phyloP scores from a whole-genome alignment of 352 stramenopile genomes.

The Globisporangium polare region DNA sequence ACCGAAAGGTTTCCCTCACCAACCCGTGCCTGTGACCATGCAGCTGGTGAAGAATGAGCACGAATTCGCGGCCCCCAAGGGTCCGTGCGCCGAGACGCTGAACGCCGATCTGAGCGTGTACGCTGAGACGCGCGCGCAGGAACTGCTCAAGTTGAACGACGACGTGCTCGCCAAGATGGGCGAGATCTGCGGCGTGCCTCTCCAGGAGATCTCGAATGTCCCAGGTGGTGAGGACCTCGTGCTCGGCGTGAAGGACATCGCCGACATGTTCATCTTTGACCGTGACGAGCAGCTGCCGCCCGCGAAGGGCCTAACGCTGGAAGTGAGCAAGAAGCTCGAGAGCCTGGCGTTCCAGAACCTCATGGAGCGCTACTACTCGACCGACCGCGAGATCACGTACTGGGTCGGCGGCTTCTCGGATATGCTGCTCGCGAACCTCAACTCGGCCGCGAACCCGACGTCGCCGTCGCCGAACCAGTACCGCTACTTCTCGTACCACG shows the following conservation, averaged over 20 bases:
- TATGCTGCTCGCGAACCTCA: constrained; percentile 61
- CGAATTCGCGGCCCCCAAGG: constrained; percentile 79
- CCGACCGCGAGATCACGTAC: constrained; percentile 59
- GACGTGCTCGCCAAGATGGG: constrained; percentile 52
- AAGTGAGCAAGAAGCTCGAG: constrained; percentile 39
- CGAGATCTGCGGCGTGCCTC: constrained; percentile 51
- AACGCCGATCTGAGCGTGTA: constrained; percentile 55
- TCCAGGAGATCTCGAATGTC: constrained; percentile 54
- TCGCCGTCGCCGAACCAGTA: constrained; percentile 28
- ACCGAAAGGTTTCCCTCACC: constrained; percentile 52
- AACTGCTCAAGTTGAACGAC: constrained; percentile 55
- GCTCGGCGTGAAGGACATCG: constrained; percentile 70
- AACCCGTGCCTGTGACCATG: constrained; percentile 84
- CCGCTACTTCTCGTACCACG: constrained; percentile 71
- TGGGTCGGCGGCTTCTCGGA: constrained; percentile 63
- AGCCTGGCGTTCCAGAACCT: constrained; percentile 69
- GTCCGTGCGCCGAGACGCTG: constrained; percentile 53
- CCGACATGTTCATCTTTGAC: constrained; percentile 75
- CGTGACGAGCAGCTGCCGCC: constrained; percentile 45
- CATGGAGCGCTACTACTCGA: constrained; percentile 77
- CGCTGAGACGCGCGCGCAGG: constrained; percentile 40
- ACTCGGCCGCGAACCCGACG: constrained; percentile 39
- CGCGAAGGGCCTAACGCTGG: constrained; percentile 39
- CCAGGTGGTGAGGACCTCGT: constrained; percentile 66
- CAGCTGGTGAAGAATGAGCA: constrained; percentile 81